Evolutionary conservation across 495 filamentous ascomycete species (phyloP), one percentile per base, ranked within the genome.

Genomic region (Talaromyces ruber): DNA sequence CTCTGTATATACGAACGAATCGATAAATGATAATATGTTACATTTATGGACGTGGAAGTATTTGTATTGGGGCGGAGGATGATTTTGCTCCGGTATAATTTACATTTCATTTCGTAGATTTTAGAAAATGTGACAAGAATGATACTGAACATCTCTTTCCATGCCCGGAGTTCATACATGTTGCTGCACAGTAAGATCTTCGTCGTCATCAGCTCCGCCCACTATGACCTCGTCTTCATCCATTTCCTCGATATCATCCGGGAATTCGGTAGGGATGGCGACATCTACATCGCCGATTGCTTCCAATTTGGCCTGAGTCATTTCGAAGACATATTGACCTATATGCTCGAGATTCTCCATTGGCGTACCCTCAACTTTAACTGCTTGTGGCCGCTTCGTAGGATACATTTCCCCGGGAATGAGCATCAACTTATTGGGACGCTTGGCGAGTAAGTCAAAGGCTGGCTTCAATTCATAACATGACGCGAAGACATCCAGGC

Each of bases 301-400:
- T 67, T 87, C 81, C 5, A 97, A 75, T 72, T 89, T 94, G 22
- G 92, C 90, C 66, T 87, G 81, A 12, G 93, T 93, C 91, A 98
- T 98, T 76, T 98, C 91, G 75, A 86, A 96, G 24, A 98, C 94
- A 75, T 97, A 98, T 75, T 97, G 90, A 5, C 94, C 95, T 37
- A 98, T 75, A 80, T 98, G 94, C 75, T 97, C 94, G 7, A 97
- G 85, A 30, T 90, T 84, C 67, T 90, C 90, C 91, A 98, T 98
- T 7, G 84, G 80, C 0, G 75, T 81, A 37, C 76, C 80, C 58
- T 82, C 83, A 11, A 83, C 79, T n/a, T 84, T 79, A 26, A 84
- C 79, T 16, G 84, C 82, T 14, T 76, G 76, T 30, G 88, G 70
- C 51, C 91, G 79, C 28, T 81, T 72, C 2, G 90, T 82, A 1